These are phyloP conservation scores for Pichia norvegensis DNA, from an alignment of 1,139 yeast genomes.

Conservation along the genomic window DNA sequence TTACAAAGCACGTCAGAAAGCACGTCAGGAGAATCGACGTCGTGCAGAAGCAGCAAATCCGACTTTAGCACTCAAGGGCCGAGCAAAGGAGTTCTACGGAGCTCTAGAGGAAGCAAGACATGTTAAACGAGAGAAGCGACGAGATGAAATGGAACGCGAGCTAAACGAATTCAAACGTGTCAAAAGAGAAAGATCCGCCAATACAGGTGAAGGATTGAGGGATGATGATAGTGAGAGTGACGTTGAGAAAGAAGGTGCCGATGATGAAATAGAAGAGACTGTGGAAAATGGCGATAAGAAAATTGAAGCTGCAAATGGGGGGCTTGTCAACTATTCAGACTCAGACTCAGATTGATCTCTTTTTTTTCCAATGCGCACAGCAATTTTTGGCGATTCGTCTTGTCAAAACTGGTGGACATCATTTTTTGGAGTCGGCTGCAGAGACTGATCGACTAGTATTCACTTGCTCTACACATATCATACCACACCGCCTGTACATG, in stretches of 20 bases:
- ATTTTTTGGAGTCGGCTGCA: no score
- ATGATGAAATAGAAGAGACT: not conserved
- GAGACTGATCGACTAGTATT: no score
- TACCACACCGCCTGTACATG: not conserved
- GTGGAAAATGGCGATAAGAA: not conserved
- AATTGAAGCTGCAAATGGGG: no score
- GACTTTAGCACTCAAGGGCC: not conserved
- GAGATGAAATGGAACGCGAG: conserved; percentile 14
- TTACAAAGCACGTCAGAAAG: conserved; percentile 32
- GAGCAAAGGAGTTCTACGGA: conserved; percentile 19
- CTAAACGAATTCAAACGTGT: conserved; percentile 13
- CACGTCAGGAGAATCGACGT: conserved; percentile 28
- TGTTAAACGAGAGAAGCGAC: conserved; percentile 11
- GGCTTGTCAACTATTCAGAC: not conserved
- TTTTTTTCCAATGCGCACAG: no score
- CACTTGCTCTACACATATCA: no score
- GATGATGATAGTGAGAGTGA: not conserved
- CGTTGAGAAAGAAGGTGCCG: not conserved
- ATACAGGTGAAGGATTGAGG: no score
- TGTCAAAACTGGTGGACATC: no score
- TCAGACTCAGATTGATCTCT: not conserved
- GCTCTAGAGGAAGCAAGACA: conserved; percentile 11
- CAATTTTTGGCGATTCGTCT: no score
- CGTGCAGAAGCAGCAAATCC: not conserved
- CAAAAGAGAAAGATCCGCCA: not conserved